phyloP scores from a whole-genome alignment of 148 eudicot species.

The Vaccinium vitisidaea region DNA sequence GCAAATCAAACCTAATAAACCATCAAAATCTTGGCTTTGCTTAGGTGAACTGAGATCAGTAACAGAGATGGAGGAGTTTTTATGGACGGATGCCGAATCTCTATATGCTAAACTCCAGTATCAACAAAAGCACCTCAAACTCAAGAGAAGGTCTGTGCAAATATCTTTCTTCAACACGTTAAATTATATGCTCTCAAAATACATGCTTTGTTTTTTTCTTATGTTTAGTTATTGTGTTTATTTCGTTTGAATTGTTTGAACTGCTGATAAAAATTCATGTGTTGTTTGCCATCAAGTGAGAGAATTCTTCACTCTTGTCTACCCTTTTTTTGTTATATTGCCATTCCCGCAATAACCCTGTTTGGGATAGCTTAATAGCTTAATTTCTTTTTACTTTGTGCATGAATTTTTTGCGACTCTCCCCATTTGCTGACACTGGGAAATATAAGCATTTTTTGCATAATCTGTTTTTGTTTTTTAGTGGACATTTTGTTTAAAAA shows the following conservation, averaged over 20 bases:
- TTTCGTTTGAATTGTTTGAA: background rate
- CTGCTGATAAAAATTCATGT: background rate
- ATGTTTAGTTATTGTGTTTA: background rate
- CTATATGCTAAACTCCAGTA: conserved; percentile 21
- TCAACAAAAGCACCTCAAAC: conserved; percentile 24
- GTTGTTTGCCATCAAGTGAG: background rate
- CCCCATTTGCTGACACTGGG: no score
- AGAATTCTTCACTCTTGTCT: background rate
- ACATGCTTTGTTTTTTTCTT: background rate
- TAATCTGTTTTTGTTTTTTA: background rate
- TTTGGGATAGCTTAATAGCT: background rate
- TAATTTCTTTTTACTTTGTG: background rate
- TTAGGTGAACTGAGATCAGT: background rate
- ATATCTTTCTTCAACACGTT: background rate
- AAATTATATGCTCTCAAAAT: background rate
- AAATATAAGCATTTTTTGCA: no score
- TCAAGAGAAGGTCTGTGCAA: conserved; percentile 27
- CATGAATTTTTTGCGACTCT: no score
- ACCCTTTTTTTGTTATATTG: background rate
- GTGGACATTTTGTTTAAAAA: background rate
- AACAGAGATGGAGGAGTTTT: conserved; percentile 22
- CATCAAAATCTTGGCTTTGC: background rate
- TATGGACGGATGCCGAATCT: conserved; percentile 10
- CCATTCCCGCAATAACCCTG: background rate
- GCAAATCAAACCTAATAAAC: background rate